Conservation (phyloP, 208 protist species). For the Wallacemonas sp. region DNA sequence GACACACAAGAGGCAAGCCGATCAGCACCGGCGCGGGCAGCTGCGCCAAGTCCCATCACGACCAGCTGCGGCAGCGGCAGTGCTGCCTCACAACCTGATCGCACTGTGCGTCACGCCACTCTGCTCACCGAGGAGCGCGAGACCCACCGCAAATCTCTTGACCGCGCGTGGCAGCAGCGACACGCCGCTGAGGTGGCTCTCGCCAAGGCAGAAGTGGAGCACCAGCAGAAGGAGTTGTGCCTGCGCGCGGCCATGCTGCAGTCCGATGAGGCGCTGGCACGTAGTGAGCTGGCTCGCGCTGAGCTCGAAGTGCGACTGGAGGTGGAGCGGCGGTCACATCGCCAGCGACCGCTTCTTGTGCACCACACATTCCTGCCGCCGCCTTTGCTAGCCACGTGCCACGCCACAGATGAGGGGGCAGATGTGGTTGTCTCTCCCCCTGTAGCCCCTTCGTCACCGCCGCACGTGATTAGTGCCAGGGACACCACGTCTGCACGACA, state of each 20-base stretch:
- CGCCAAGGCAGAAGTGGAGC: background rate
- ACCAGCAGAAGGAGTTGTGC: background rate
- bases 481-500: too few relatives aligned
- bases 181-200: background rate
- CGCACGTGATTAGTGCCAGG: too few relatives aligned
- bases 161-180: constrained; percentile 15
- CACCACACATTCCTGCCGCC: background rate
- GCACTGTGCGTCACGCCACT: background rate
- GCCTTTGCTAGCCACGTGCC: too few relatives aligned
- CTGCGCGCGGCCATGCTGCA: background rate
- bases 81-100: too few relatives aligned
- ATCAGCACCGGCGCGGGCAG: too few relatives aligned
- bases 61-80: too few relatives aligned
- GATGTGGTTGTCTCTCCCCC: too few relatives aligned
- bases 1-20: background rate
- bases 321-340: background rate
- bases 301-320: constrained; percentile 13
- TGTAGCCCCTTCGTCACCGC: too few relatives aligned
- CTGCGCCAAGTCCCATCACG: too few relatives aligned
- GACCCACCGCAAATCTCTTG: constrained; percentile 18
- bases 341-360: background rate
- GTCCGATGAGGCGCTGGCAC: constrained; percentile 15
- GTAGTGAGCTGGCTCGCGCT: constrained; percentile 9
- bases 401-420: too few relatives aligned
- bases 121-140: constrained; percentile 24